These are phyloP conservation scores for Solanum acaule DNA, from an alignment of 257 asterid genomes.

Conservation along the genomic window DNA sequence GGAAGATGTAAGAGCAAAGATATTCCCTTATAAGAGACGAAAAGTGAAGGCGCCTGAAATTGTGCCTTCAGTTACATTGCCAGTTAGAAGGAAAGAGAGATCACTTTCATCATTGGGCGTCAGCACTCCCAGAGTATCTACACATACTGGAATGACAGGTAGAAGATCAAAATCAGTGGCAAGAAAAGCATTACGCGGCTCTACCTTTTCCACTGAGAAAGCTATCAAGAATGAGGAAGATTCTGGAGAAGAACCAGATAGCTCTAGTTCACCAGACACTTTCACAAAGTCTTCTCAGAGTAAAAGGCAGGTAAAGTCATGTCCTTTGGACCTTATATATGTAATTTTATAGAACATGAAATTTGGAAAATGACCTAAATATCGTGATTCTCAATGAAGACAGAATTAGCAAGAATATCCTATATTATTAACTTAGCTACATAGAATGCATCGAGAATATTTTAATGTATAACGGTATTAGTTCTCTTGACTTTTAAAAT, in stretches of 20 bases:
- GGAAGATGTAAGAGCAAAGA: conserved; percentile 85
- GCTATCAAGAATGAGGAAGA: conserved; percentile 60
- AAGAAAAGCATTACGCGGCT: conserved; percentile 66
- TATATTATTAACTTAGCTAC: not conserved
- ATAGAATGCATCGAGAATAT: not conserved
- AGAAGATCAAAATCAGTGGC: conserved; percentile 75
- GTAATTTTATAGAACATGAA: not conserved
- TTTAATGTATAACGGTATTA: not conserved
- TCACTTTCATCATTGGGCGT: conserved; percentile 91
- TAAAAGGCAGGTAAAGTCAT: conserved; percentile 49
- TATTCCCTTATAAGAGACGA: conserved; percentile 78
- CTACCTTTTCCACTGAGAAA: conserved; percentile 76
- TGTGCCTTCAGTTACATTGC: conserved; percentile 48
- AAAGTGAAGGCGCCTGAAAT: conserved; percentile 68
- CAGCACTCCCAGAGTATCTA: conserved; percentile 83
- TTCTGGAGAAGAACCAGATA: conserved; percentile 55
- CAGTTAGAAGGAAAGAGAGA: conserved; percentile 93
- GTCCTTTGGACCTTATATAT: not conserved
- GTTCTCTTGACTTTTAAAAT: not conserved
- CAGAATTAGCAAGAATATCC: not conserved
- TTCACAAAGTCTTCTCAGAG: conserved; percentile 45
- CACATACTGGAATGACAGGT: conserved; percentile 79
- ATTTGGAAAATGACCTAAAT: not conserved
- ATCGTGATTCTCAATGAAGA: not conserved
- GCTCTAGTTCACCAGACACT: conserved; percentile 76